phyloP scores from a whole-genome alignment of 805 yeast species.

The Candida silvicultrix region DNA sequence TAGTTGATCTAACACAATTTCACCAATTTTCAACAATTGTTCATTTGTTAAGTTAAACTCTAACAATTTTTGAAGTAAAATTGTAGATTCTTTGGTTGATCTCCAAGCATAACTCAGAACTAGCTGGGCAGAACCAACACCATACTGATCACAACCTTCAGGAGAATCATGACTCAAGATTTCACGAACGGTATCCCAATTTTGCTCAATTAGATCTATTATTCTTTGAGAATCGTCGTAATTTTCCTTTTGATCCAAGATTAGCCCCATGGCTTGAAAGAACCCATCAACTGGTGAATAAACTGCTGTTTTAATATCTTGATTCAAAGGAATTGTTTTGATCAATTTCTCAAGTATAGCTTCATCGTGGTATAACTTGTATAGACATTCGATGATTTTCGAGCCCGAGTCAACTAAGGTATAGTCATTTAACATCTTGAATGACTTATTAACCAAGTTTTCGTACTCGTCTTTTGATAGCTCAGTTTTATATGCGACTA shows the following conservation, averaged over 20 bases:
- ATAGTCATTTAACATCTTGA: constrained; percentile 34
- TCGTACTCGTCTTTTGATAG: constrained; percentile 5
- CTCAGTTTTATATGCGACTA: constrained; percentile 24
- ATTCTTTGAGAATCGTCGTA: constrained; percentile 4
- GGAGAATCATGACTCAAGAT: constrained; percentile 65
- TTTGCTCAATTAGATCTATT: constrained; percentile 15
- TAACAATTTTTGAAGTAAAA: constrained; percentile 42
- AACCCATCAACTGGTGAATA: constrained; percentile 62
- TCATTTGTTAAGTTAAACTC: constrained; percentile 17
- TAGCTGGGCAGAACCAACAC: constrained; percentile 36
- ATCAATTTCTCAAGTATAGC: constrained; percentile 28
- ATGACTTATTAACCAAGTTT: constrained; percentile 20
- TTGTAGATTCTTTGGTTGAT: constrained; percentile 69
- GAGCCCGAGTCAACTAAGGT: constrained; percentile 81
- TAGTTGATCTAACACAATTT: constrained; percentile 57
- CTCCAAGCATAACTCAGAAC: constrained; percentile 75
- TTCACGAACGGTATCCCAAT: constrained; percentile 30
- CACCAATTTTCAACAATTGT: constrained; percentile 35
- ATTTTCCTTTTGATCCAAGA: constrained; percentile 27
- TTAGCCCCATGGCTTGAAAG: constrained; percentile 49
- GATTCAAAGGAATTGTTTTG: constrained; percentile 25
- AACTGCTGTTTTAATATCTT: constrained; percentile 37
- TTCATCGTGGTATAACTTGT: constrained; percentile 28
- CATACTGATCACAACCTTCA: constrained; percentile 50
- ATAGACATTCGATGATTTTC: constrained; percentile 47